phyloP scores from a whole-genome alignment of 352 stramenopile species.

The Globisporangium carolinianum region DNA sequence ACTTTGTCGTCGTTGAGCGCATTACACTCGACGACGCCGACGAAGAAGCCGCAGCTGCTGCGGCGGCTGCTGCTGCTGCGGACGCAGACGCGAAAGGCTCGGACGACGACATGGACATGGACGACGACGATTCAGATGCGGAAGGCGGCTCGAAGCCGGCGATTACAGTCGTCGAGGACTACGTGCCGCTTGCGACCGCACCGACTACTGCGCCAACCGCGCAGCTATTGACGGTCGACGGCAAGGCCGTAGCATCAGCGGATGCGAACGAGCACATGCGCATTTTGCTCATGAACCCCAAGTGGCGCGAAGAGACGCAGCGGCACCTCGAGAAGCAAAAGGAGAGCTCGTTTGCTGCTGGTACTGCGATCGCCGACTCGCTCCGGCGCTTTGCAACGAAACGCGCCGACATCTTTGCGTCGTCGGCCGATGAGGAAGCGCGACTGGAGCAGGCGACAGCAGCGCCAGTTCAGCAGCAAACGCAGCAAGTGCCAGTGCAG shows the following conservation, averaged over 20 bases:
- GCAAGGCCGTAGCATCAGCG: slow-evolving; percentile 82
- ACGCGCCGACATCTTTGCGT: slow-evolving; percentile 91
- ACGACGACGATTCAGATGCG: slow-evolving; percentile 76
- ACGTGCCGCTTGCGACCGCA: slow-evolving; percentile 54
- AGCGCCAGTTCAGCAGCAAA: slow-evolving; percentile 12
- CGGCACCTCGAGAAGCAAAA: slow-evolving; percentile 96
- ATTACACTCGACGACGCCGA: slow-evolving; percentile 95
- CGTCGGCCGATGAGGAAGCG: slow-evolving; percentile 79
- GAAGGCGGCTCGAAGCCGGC: slow-evolving; percentile 47
- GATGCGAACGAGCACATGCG: slow-evolving; percentile 98
- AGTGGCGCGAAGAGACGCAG: slow-evolving; percentile 95
- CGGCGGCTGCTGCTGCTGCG: slow-evolving; percentile 19
- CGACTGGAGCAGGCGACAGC: slow-evolving; percentile 50
- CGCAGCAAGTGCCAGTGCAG: background rate
- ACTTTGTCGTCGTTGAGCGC: slow-evolving; percentile 99
- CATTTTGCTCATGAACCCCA: slow-evolving; percentile 98
- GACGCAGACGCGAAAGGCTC: slow-evolving; percentile 30
- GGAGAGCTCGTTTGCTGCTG: slow-evolving; percentile 92
- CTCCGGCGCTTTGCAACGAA: slow-evolving; percentile 90
- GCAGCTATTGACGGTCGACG: slow-evolving; percentile 68
- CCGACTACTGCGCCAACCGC: slow-evolving; percentile 18
- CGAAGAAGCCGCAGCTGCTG: slow-evolving; percentile 26
- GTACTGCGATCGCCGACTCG: slow-evolving; percentile 93
- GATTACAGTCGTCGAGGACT: slow-evolving; percentile 83
- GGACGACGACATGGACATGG: slow-evolving; percentile 89